Evolutionary conservation across 345 rosid species (phyloP).

Genomic region (Cardiospermum halicacabum): DNA sequence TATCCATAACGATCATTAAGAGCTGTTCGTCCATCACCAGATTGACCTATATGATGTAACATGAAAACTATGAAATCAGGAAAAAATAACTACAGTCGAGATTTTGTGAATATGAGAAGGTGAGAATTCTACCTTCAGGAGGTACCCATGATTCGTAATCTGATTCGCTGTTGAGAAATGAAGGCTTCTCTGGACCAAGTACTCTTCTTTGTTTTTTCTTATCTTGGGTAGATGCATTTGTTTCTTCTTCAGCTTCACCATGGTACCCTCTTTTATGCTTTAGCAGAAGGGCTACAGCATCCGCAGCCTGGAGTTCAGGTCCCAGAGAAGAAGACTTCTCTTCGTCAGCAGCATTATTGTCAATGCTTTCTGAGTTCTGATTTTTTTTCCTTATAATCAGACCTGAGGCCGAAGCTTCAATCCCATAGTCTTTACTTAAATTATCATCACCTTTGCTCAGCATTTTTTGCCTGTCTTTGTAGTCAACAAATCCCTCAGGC

Average conservation of each 20-base stretch:
- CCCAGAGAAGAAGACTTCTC: conserved; percentile 33
- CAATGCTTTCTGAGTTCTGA: conserved; percentile 34
- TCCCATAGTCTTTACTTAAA: conserved; percentile 20
- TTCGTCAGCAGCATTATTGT: conserved; percentile 24
- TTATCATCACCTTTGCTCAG: conserved; percentile 22
- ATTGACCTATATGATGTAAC: conserved; percentile 62
- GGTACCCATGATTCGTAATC: conserved; percentile 86
- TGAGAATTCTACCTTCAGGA: conserved; percentile 65
- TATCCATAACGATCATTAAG: conserved; percentile 84
- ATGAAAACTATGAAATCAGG: neutral
- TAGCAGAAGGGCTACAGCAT: conserved; percentile 81
- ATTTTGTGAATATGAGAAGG: neutral
- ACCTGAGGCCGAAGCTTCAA: conserved; percentile 61
- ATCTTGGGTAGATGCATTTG: conserved; percentile 28
- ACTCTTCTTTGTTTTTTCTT: conserved; percentile 52
- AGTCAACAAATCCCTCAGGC: conserved; percentile 69
- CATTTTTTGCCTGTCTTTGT: conserved; percentile 69
- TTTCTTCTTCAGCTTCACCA: conserved; percentile 36
- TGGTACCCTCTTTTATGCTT: conserved; percentile 73
- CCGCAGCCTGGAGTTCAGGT: conserved; percentile 60
- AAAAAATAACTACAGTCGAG: neutral
- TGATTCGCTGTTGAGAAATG: conserved; percentile 45
- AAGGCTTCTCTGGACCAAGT: conserved; percentile 74
- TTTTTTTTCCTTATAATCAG: conserved; percentile 79
- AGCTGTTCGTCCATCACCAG: conserved; percentile 90